Conservation (phyloP, 2,329 filamentous ascomycete genomes). For the Blumeriella jaapii region DNA sequence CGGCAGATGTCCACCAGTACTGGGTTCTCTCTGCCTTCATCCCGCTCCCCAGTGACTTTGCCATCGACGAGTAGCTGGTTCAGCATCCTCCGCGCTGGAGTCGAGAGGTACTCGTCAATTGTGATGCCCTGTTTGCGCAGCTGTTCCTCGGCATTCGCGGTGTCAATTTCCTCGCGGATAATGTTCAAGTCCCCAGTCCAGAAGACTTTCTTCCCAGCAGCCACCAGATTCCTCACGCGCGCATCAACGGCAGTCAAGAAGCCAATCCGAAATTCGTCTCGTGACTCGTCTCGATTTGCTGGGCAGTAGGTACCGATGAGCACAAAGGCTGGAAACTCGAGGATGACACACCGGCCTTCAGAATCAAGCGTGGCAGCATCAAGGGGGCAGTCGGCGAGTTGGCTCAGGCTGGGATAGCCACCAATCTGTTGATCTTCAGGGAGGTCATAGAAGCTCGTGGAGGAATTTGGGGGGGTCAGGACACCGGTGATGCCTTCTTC, state of each 20-base stretch:
- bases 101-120: slow-evolving; percentile 59
- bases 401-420: slow-evolving; percentile 65
- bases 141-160: slow-evolving; percentile 59
- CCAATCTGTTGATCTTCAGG: slow-evolving; percentile 68
- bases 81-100: slow-evolving; percentile 64
- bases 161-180: slow-evolving; percentile 50
- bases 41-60: slow-evolving; percentile 52
- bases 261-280: slow-evolving; percentile 69
- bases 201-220: slow-evolving; percentile 73
- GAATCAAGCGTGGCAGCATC: slow-evolving; percentile 70
- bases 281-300: slow-evolving; percentile 72
- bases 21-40: slow-evolving; percentile 56
- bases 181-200: slow-evolving; percentile 87
- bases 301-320: slow-evolving; percentile 88
- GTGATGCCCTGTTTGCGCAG: slow-evolving; percentile 60
- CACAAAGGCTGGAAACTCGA: slow-evolving; percentile 93
- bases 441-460: slow-evolving; percentile 61
- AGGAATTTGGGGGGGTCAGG: slow-evolving; percentile 60
- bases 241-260: slow-evolving; percentile 74
- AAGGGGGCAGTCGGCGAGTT: slow-evolving; percentile 49
- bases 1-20: slow-evolving; percentile 78
- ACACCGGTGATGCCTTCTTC: slow-evolving; percentile 90
- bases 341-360: slow-evolving; percentile 79
- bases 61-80: slow-evolving; percentile 76
- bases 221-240: slow-evolving; percentile 71